These are phyloP conservation scores for Batkoa obscura DNA, from an alignment of 371 early-diverging fungal genomes.

Conservation along the genomic window DNA sequence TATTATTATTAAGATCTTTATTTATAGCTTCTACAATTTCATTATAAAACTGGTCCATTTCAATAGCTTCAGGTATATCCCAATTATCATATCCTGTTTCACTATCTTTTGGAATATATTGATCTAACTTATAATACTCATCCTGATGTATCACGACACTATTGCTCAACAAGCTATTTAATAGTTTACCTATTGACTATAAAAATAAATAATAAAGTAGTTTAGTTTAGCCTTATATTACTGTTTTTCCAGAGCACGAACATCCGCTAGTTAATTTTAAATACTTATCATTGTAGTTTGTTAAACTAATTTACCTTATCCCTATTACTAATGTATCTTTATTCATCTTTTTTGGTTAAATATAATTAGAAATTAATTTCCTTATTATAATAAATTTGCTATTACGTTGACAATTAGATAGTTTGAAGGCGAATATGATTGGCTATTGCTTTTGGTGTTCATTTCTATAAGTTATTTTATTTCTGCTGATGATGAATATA, in stretches of 20 bases:
- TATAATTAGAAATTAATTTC: no score
- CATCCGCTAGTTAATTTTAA: no score
- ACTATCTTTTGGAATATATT: conserved; percentile 40
- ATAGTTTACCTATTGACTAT: conserved; percentile 43
- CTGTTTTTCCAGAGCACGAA: conserved; percentile 45
- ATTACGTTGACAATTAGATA: no score
- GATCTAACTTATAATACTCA: conserved; percentile 48
- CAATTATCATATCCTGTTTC: conserved; percentile 47
- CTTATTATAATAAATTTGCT: no score
- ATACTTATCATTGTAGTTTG: no score
- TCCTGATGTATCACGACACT: conserved; percentile 57
- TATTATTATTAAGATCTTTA: not conserved
- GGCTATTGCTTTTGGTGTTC: no score
- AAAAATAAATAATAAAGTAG: not conserved
- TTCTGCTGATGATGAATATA: no score
- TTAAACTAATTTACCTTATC: no score
- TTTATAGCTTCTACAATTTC: not conserved
- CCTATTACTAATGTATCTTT: no score
- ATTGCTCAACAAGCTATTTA: conserved; percentile 29
- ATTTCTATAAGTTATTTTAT: no score
- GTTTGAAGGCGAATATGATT: no score
- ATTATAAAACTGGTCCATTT: conserved; percentile 25
- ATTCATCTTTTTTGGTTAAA: no score
- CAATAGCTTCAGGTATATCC: conserved; percentile 70
- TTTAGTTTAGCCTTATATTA: conserved; percentile 8